A percentile compares a stretch with the other conserved stretches of the same genome.
These are phyloP conservation scores for Ustilago esculenta DNA, from an alignment of 1,284 basidiomycete genomes.

Conservation along the genomic window DNA sequence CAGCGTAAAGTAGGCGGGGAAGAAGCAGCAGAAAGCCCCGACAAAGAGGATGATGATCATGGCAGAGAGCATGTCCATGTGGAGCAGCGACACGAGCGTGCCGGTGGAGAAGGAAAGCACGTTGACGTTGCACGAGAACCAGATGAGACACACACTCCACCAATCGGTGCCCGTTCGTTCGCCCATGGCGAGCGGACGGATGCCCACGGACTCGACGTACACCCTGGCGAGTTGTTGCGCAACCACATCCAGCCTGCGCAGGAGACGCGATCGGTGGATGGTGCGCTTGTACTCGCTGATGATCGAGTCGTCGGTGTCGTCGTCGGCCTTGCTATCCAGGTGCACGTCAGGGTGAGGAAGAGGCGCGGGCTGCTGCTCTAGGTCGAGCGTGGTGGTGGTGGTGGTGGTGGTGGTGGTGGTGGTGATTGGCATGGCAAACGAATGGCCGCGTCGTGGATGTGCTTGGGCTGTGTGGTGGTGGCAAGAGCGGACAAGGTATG, in stretches of 20 bases:
- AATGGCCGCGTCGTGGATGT: too few relatives aligned
- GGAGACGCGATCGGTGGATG: slow-evolving; percentile 13
- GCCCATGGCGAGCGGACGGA: slow-evolving; percentile 42
- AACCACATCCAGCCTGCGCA: slow-evolving; percentile 24
- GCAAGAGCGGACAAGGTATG: too few relatives aligned
- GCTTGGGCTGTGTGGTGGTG: too few relatives aligned
- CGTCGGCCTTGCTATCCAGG: not conserved
- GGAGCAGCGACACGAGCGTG: slow-evolving; percentile 71
- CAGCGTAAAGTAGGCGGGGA: slow-evolving; percentile 52
- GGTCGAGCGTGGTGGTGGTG: slow-evolving; percentile 33
- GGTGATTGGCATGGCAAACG: too few relatives aligned
- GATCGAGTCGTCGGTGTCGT: slow-evolving; percentile 22
- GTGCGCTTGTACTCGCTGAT: slow-evolving; percentile 31
- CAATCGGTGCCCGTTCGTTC: slow-evolving; percentile 62
- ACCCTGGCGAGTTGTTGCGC: slow-evolving; percentile 19
- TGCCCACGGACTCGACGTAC: slow-evolving; percentile 48
- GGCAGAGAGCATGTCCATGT: slow-evolving; percentile 71
- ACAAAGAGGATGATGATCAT: slow-evolving; percentile 67
- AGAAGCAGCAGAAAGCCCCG: slow-evolving; percentile 65
- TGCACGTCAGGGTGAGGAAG: not conserved
- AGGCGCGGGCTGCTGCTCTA: slow-evolving; percentile 18
- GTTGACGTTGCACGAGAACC: slow-evolving; percentile 63
- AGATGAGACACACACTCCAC: slow-evolving; percentile 68
- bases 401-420: too few relatives aligned
- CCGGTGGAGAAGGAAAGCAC: slow-evolving; percentile 73